Evolutionary conservation across 495 filamentous ascomycete species (phyloP).

Genomic region (Xanthoparmelia taractica): DNA sequence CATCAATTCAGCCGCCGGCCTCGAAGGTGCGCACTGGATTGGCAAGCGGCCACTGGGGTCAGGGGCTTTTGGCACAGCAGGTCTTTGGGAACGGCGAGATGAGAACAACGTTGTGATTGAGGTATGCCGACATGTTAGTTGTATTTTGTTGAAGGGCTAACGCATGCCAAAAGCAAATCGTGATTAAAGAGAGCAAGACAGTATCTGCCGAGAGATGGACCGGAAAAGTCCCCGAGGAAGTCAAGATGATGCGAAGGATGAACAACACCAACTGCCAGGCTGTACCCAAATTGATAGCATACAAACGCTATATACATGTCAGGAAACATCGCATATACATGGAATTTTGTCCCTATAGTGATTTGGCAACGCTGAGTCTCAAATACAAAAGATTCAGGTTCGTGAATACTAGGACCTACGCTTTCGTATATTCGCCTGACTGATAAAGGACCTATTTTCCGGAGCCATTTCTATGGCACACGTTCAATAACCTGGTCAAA

Average conservation of each 20-base stretch:
- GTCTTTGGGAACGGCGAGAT: neutral
- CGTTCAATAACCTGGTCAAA: neutral
- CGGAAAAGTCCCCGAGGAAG: neutral
- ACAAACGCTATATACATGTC: neutral
- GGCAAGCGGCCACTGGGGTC: neutral
- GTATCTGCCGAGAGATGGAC: neutral
- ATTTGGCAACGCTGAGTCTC: neutral
- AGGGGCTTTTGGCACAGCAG: neutral
- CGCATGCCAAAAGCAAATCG: neutral
- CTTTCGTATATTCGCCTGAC: neutral
- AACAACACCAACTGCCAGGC: neutral
- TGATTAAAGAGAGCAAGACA: neutral
- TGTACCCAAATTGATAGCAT: neutral
- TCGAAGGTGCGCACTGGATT: neutral
- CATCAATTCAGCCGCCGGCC: neutral
- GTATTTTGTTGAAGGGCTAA: neutral
- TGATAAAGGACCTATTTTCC: neutral
- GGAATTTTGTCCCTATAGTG: neutral
- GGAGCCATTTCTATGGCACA: neutral
- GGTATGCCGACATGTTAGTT: neutral
- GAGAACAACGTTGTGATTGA: neutral
- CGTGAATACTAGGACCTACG: neutral
- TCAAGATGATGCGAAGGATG: neutral
- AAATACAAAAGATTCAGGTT: neutral
- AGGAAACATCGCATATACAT: neutral